These are phyloP conservation scores for Alternaria brassicicola DNA, from an alignment of 2,329 filamentous ascomycete genomes.

Conservation along the genomic window DNA sequence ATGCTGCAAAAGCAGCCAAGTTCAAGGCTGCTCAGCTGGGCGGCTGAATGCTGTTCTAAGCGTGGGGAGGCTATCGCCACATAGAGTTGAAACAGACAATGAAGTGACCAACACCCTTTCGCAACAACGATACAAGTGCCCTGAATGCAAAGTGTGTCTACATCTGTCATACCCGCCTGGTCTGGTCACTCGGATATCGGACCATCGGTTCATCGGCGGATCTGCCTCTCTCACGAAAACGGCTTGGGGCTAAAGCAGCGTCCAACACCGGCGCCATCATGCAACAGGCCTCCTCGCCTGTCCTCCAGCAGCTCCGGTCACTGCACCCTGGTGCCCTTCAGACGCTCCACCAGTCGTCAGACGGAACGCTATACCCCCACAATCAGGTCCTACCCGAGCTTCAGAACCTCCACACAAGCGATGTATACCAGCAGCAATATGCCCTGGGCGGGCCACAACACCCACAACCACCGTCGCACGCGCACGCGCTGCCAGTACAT, in stretches of 20 bases:
- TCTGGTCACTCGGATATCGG: conserved; percentile 2
- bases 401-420: conserved; percentile 47
- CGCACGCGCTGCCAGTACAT: conserved; percentile 30
- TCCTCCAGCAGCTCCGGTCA: conserved; percentile 29
- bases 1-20: conserved; percentile 10
- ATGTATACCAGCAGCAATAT: conserved; percentile 30
- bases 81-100: conserved; percentile 37
- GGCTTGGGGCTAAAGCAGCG: conserved; percentile 34
- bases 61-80: conserved; percentile 21
- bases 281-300: conserved; percentile 27
- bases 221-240: conserved; percentile 10
- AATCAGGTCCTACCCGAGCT: conserved; percentile 44
- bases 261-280: conserved; percentile 30
- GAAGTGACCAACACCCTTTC: conserved; percentile 27
- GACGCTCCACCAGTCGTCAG: conserved; percentile 38
- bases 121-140: conserved; percentile 15
- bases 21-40: conserved; percentile 8
- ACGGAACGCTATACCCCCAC: conserved; percentile 30
- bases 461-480: conserved; percentile 27
- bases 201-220: conserved; percentile 4
- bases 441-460: conserved; percentile 28
- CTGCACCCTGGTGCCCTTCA: conserved; percentile 37
- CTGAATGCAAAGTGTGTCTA: conserved; percentile 1
- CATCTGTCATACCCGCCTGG: background rate
- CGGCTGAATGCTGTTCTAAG: conserved; percentile 23